phyloP scores from a whole-genome alignment of 2,329 filamentous ascomycete species.

The Juglanconis sp. region DNA sequence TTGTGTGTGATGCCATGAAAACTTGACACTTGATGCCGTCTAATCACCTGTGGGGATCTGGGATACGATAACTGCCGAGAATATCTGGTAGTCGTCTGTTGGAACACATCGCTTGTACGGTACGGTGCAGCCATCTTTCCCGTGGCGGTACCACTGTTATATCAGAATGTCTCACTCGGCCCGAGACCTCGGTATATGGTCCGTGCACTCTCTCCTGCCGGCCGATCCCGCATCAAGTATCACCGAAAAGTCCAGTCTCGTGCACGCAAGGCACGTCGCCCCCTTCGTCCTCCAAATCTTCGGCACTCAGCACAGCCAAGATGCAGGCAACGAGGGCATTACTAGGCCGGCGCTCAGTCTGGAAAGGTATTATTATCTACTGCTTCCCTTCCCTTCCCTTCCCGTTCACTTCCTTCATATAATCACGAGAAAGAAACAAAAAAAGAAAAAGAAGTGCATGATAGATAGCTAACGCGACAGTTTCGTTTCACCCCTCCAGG shows the following conservation, averaged over 20 bases:
- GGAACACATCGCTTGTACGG: no score
- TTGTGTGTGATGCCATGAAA: no score
- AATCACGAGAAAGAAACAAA: not conserved
- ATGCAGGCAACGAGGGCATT: slow-evolving; percentile 36
- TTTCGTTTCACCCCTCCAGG: slow-evolving; percentile 40
- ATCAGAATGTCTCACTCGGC: no score
- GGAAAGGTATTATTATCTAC: slow-evolving; percentile 12
- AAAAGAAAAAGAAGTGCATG: no score
- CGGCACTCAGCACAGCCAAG: slow-evolving; percentile 18
- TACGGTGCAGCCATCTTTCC: no score
- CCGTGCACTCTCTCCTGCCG: not conserved
- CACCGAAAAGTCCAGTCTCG: not conserved
- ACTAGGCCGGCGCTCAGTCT: slow-evolving; percentile 23
- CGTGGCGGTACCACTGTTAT: no score
- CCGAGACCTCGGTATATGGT: not conserved
- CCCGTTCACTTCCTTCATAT: not conserved
- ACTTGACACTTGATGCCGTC: no score
- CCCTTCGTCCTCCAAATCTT: not conserved
- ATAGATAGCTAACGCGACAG: not conserved
- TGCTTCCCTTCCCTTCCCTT: not conserved
- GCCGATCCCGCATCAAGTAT: not conserved
- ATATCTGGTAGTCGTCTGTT: no score
- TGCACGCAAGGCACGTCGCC: not conserved
- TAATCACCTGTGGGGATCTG: no score
- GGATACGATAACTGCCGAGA: no score